Base-by-base conservation (phyloP, 2,329 filamentous ascomycete species). In the Aureobasidium sp. region DNA sequence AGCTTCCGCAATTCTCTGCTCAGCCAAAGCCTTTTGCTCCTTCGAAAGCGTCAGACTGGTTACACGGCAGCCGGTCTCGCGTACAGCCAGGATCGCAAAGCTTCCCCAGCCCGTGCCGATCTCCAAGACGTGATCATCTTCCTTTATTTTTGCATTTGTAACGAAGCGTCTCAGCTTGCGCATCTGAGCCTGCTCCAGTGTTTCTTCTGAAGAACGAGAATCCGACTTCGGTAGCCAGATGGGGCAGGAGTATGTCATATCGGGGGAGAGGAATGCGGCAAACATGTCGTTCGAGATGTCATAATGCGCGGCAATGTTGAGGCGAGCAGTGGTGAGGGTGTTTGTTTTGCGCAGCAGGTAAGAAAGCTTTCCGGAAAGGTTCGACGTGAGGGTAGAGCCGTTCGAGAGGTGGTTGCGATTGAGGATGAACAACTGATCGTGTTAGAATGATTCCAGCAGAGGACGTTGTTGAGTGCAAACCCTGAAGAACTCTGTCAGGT, bases 261-360 rank as follows among this genome's bases (percentile, higher is more conserved):
- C 85, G n/a, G 79, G 74, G 0, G 83, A 86, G 24, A 88, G 72
- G 59, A 88, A 88, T 0, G 84, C 82, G 5, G 83, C 81, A 61
- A 88, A 88, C 81, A 88, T 86, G 55, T 83, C 81, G 62, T 88
- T 88, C 58, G 80, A 83, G 57, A 88, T 85, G 61, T 89, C 85
- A 64, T 89, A 89, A 59, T 89, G 85, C 4, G 84, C 83, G 2
- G 78, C 78, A 49, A 86, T 81, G 63, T 89, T 87, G 38, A 86
- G 71, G 10, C 80, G 74, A 10, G 83, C 79, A 54, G 74, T 75
- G 52, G 70, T 68, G 14, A 75, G 69, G 19, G 72, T 74, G 61
- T 75, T 75, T 39, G 69, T 74, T 39, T 68, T 65, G 42, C 73
- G 65, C 12, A 74, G 59, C 30, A 86, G 64, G 42, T 76, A 78